Conservation (phyloP, 768 basidiomycete species). For the Lentinula boryana region DNA sequence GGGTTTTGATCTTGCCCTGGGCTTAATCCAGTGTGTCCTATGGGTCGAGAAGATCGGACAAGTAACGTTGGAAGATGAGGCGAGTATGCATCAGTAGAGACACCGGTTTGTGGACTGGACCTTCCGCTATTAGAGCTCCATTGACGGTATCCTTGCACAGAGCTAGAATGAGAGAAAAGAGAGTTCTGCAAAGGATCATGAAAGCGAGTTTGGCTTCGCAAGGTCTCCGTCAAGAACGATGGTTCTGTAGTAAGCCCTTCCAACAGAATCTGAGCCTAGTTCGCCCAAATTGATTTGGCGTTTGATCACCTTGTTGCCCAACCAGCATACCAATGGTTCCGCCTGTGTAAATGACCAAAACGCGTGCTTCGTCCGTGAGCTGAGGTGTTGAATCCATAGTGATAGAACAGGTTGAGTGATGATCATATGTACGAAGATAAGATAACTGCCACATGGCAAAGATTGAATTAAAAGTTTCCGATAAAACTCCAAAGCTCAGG, state of each 20-base stretch:
- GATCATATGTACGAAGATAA: not conserved
- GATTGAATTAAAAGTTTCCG: not conserved
- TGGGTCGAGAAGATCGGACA: slow-evolving; percentile 68
- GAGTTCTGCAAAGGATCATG: slow-evolving; percentile 79
- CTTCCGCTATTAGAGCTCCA: slow-evolving; percentile 65
- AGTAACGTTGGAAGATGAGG: slow-evolving; percentile 34
- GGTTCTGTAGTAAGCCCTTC: slow-evolving; percentile 79
- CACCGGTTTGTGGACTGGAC: slow-evolving; percentile 36
- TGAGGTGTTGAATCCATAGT: slow-evolving; percentile 46
- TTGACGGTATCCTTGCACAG: slow-evolving; percentile 72
- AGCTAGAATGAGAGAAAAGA: slow-evolving; percentile 72
- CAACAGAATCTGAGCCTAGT: not conserved
- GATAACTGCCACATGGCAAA: not conserved
- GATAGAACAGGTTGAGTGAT: not conserved
- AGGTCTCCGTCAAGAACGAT: slow-evolving; percentile 79
- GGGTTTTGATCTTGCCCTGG: slow-evolving; percentile 19
- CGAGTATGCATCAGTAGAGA: slow-evolving; percentile 17
- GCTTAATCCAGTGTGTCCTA: slow-evolving; percentile 40
- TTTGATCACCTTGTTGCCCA: slow-evolving; percentile 36
- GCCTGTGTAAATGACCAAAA: slow-evolving; percentile 87
- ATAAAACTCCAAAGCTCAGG: not conserved
- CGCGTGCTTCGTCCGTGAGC: slow-evolving; percentile 63
- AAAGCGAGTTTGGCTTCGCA: slow-evolving; percentile 79
- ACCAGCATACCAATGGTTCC: slow-evolving; percentile 90
- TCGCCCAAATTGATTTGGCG: not conserved